A percentile compares a stretch with the other conserved stretches of the same genome.
Conservation (phyloP, 1,284 basidiomycete genomes). For the Leccinum griseonigrum region DNA sequence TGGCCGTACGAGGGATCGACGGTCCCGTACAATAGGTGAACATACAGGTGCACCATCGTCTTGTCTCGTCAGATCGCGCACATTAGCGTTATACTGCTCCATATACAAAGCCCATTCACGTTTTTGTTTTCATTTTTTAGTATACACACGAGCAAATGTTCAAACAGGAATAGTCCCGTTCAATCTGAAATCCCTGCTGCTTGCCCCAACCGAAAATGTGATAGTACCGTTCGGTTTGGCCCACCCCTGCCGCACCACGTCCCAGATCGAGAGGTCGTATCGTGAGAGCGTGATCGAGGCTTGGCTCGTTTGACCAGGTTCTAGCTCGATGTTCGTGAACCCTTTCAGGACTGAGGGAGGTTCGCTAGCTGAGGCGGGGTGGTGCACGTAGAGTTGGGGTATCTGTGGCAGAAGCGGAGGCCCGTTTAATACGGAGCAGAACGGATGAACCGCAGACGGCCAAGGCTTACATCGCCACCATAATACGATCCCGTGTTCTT, state of each 20-base stretch:
- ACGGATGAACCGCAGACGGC: background rate
- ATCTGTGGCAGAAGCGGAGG: constrained; percentile 36
- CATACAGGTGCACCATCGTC: background rate
- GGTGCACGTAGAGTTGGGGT: constrained; percentile 64
- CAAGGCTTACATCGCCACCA: constrained; percentile 52
- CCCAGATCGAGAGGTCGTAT: constrained; percentile 64
- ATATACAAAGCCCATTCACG: background rate
- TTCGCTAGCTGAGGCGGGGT: constrained; percentile 52
- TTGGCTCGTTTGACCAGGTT: constrained; percentile 43
- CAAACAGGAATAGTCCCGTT: constrained; percentile 35
- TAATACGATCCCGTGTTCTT: constrained; percentile 52
- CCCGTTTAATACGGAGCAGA: background rate
- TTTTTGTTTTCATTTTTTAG: background rate
- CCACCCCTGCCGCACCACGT: constrained; percentile 50
- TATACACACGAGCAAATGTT: constrained; percentile 1
- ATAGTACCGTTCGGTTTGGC: constrained; percentile 43
- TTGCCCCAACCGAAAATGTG: constrained; percentile 48
- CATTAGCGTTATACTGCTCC: background rate
- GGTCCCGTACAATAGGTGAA: background rate
- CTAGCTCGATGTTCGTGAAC: constrained; percentile 55
- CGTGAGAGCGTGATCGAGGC: constrained; percentile 60
- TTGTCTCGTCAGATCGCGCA: background rate
- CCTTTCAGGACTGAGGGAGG: constrained; percentile 65
- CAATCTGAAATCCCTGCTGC: constrained; percentile 50
- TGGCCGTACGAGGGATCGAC: background rate